Base-by-base conservation (phyloP, 164 flowering plant species). In the Nymphaea colorata region DNA sequence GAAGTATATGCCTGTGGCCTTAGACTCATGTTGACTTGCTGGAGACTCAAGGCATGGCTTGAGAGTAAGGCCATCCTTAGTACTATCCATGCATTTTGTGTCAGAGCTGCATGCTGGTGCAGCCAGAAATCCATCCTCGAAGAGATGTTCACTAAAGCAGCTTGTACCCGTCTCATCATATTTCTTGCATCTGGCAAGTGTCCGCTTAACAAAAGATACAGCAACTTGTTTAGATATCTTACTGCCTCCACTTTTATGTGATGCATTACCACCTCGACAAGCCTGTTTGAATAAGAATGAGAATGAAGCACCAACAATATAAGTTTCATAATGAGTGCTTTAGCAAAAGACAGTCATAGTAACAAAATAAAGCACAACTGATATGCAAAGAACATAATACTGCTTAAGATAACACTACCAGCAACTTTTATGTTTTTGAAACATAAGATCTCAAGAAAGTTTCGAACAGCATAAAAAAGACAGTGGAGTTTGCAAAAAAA, bases 201-300 rank as follows among this genome's bases (percentile, higher is more conserved):
- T 86, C 44, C 94, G 83, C 70, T 80, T 82, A 51, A 80, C 77
- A 76, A 90, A 90, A 71, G 86, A 86, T 78, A 83, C 44, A 57
- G 91, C 91, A 77, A 81, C 89, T 78, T 77, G 90, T 69, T 79
- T 90, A 66, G 89, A 74, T 43, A 82, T 80, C 78, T 79, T 88
- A 51, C 76, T 76, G 5, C 76, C 79, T 7, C 79, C 76, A 76
- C 72, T 65, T 77, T 82, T 72, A 67, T 66, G 82, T 51, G 87
- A 80, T 66, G 80, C 73, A 73, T 66, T 70, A 71, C 81, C 57
- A 51, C 57, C 80, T 43, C 87, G 82, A 67, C 80, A 79, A 15
- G 82, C 87, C 93, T 88, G 83, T 64, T 61, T 63, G 65, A 69
- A 62, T 43, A n/a, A 42, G 64, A 41, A 61, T 17, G 8, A 8